Base-by-base conservation (phyloP, 768 basidiomycete genomes). In the Trametes elegans region DNA sequence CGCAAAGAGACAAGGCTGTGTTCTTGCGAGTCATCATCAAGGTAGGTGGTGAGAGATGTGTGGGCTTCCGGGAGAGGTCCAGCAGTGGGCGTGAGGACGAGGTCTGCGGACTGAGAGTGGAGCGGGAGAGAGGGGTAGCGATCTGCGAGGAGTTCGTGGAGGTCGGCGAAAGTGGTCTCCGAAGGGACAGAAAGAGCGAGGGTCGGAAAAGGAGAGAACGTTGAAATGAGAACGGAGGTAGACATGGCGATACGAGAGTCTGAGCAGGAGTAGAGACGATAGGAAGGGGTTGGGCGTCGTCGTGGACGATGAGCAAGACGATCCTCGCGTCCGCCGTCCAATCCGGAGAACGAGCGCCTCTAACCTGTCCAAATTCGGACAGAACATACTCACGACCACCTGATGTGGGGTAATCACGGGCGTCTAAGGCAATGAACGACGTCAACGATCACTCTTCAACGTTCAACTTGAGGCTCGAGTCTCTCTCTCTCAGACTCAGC, bases 151-250 rank as follows among this genome's bases (percentile, higher is more conserved):
- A 80, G 66, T 34, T 69, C 66, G 16, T 73, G 76, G 5, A 86
- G 64, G 27, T 73, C 70, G 31, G 67, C 55, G 9, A 84, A 56
- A 16, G 71, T 64, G 0, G 76, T 76, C 8, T 74, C 71, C 2
- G 71, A 64, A 5, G 78, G 72, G 0, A 78, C 73, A 11, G 71
- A 68, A 52, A 86, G 71, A 19, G 76, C 75, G 24, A 85, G 64
- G 1, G 82, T 80, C 0, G 81, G 75, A 62, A 86, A 85, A 8
- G 84, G 84, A 7, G 81, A 64, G 55, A 86, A 86, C 1, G 82
- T 73, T 1, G 83, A 82, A 62, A 86, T 72, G 46, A 87, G 75
- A 31, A 87, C 66, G 44, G 74, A 78, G 48, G 73, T 75, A 21
- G 74, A 73, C 81, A 81, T 82, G 64, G 27, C 3, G 7, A 32